Conservation (phyloP, 192 early-diverging fungal species). For the Coemansia sp. region DNA sequence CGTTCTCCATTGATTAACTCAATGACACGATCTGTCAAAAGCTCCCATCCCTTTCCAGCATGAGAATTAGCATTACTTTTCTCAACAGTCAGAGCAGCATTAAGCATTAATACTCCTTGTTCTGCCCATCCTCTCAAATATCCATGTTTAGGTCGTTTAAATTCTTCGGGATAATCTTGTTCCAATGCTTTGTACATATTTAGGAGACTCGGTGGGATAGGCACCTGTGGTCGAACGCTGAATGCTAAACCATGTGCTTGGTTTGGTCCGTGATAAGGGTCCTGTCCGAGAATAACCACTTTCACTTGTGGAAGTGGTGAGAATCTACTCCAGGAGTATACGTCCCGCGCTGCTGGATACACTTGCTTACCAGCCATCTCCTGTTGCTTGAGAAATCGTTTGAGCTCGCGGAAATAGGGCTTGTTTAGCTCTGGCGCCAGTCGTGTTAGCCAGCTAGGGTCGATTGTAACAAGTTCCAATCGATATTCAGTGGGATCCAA, state of each 20-base stretch:
- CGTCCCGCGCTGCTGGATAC: conserved; percentile 70
- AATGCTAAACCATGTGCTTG: conserved; percentile 94
- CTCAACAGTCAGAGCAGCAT: conserved; percentile 84
- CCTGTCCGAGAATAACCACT: conserved; percentile 94
- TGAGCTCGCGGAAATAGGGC: conserved; percentile 60
- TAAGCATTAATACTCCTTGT: conserved; percentile 88
- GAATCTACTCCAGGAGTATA: conserved; percentile 85
- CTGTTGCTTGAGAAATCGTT: conserved; percentile 66
- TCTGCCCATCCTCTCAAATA: conserved; percentile 77
- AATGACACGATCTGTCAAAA: conserved; percentile 84
- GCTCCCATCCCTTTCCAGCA: conserved; percentile 78
- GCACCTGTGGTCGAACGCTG: conserved; percentile 78
- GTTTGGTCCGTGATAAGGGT: conserved; percentile 67
- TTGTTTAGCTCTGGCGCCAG: conserved; percentile 62
- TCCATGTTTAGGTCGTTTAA: conserved; percentile 72
- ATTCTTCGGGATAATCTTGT: conserved; percentile 64
- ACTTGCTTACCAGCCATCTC: conserved; percentile 53
- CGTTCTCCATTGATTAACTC: conserved; percentile 63
- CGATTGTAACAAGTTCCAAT: conserved; percentile 71
- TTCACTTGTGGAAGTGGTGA: conserved; percentile 64
- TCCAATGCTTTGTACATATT: conserved; percentile 89
- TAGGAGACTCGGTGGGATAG: conserved; percentile 77
- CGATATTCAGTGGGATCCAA: conserved; percentile 8
- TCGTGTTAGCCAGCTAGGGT: conserved; percentile 68
- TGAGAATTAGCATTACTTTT: conserved; percentile 79